Evolutionary conservation across 78 protist genomes (phyloP), one percentile per base, ranked within the genome.

Genomic region (Goniomonas avonlea): DNA sequence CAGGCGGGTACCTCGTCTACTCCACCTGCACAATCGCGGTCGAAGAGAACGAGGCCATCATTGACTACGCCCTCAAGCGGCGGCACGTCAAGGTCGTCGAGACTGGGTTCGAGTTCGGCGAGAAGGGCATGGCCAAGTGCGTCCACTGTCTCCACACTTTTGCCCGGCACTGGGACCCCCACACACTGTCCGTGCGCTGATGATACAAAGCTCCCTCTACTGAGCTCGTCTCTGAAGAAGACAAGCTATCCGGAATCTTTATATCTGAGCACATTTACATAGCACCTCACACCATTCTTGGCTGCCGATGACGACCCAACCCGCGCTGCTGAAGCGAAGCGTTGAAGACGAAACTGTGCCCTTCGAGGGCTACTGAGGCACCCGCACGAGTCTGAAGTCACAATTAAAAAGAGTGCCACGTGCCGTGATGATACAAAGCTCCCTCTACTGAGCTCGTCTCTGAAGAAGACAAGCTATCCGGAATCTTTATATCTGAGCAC

Each of bases 41-140:
- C 25, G 83, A 86, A 60, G 99, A 98, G 89, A 95, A 98, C 87
- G 99, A 98, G 84, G 89, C 84, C 5, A 93, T 96, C 8, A 88
- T 97, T 32, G 92, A 96, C 78, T 96, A 96, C 65, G 98, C 95
- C 2, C 90, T 97, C 38, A 23, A n/a, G 39, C 70, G 82, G 59
- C 83, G 99, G 25, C 8, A 37, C 55, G 85, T 77, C 58, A 66
- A 90, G 73, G 31, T 95, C 5, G 94, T 96, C 23, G 86, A 65
- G 34, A 84, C 94, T 2, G 96, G 93, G 20, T 66, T 95, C 13
- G 87, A 80, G 4, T 91, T 94, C 71, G 97, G 99, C 41, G 55
- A 1, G 53, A n/a, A n/a, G n/a, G n/a, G n/a, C n/a, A n/a, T n/a
- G n/a, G n/a, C n/a, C 50, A 45, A 9, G 13, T 45, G 9, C 50